Conservation (phyloP, 2,329 filamentous ascomycete species). For the Sclerotinia nivalis region DNA sequence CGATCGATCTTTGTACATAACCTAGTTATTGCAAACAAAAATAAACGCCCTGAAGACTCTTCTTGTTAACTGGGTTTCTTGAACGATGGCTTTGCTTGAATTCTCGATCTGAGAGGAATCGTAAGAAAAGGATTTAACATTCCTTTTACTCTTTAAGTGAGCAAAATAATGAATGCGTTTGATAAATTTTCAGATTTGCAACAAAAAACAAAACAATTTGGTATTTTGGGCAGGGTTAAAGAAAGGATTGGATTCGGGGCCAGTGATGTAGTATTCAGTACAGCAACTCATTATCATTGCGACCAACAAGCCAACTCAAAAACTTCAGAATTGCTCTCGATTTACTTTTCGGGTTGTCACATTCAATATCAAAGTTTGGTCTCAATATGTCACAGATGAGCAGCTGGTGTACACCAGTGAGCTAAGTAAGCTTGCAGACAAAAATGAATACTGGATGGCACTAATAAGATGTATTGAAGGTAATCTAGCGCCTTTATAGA, state of each 20-base stretch:
- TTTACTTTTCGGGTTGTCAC: not conserved
- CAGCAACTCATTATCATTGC: not conserved
- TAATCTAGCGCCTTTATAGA: not conserved
- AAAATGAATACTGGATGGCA: not conserved
- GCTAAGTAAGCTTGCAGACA: not conserved
- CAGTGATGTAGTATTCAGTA: not conserved
- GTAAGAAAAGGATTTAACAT: not conserved
- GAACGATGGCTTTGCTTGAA: not conserved
- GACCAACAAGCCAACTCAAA: not conserved
- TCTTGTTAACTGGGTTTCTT: not conserved
- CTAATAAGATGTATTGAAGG: not conserved
- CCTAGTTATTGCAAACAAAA: not conserved
- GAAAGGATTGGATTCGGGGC: not conserved
- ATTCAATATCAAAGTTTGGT: not conserved
- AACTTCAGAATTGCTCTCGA: not conserved
- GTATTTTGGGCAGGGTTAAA: not conserved
- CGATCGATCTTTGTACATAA: not conserved
- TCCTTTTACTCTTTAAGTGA: not conserved
- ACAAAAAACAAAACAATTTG: not conserved
- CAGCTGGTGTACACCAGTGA: not conserved
- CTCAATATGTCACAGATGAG: not conserved
- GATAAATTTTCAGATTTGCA: not conserved
- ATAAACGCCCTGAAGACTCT: not conserved
- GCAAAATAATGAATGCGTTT: not conserved
- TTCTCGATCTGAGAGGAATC: not conserved